Base-by-base conservation (phyloP, 78 protist species). In the Neovahlkampfia damariscottae region DNA sequence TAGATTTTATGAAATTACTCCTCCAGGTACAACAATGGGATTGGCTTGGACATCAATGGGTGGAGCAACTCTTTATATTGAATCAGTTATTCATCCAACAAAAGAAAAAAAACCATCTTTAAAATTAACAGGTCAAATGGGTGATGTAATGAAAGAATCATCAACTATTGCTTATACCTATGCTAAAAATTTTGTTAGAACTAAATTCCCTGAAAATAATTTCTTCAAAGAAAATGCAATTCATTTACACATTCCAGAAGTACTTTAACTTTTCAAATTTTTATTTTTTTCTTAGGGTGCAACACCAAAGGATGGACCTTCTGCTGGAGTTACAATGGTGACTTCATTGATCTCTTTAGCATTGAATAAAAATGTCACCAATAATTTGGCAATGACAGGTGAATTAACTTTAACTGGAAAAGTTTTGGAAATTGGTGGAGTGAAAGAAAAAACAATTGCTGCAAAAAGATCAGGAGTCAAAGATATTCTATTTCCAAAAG, bases 211-310 rank as follows among this genome's bases (percentile, higher is more conserved):
- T n/a, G n/a, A n/a, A n/a, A n/a, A n/a, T n/a, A n/a, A n/a, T n/a
- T 73, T 82, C 74, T 9, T 84, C 83, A 36, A 67, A 3, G 8
- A 4, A 38, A 2, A 72, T 8, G 31, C 27, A 29, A 2, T 93
- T 62, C 96, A 93, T 81, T 10, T 94, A 74, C 98, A 94, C 78
- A 67, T 85, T 8, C 96, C 98, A 34, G 95, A 79, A n/a, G n/a
- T n/a, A n/a, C n/a, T n/a, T n/a, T n/a, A n/a, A n/a, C n/a, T n/a
- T n/a, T n/a, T n/a, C n/a, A n/a, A n/a, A n/a, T n/a, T n/a, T n/a
- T n/a, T n/a, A n/a, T n/a, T n/a, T n/a, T n/a, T n/a, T n/a, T n/a
- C n/a, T n/a, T n/a, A n/a, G 67, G 98, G 95, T 1, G 93, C 96
- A 4, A 74, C 38, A n/a, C 84, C 86, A 3, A 93, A 94, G 80